Percentiles rank a stretch among this genome's conserved stretches.
These are phyloP conservation scores for Phyllosticta citriasiana DNA, from an alignment of 2,329 filamentous ascomycete genomes.

Conservation along the genomic window DNA sequence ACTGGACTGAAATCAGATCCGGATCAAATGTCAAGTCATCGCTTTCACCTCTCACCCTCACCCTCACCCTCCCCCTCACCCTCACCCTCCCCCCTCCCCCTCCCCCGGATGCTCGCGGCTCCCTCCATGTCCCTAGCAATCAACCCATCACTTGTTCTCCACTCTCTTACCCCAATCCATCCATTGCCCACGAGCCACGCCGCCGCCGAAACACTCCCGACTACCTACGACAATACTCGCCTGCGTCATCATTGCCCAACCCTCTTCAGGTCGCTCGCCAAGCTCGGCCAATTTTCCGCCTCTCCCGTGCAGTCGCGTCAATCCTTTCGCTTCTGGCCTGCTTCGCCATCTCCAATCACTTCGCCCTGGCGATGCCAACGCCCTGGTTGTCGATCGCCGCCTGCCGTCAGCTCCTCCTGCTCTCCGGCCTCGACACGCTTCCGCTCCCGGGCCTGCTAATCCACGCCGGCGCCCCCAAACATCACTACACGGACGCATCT, in stretches of 20 bases:
- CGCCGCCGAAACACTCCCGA: not conserved
- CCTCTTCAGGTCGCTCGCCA: not conserved
- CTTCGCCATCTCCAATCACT: not conserved
- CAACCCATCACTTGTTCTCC: not conserved
- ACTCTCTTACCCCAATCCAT: not conserved
- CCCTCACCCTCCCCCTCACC: too few species aligned
- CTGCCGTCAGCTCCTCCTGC: not conserved
- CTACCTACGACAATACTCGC: not conserved
- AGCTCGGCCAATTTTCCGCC: not conserved
- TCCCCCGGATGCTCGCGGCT: constrained; percentile 7
- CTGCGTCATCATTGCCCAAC: not conserved
- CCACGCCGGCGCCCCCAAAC: not conserved
- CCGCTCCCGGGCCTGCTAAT: not conserved
- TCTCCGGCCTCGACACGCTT: not conserved
- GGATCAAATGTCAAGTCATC: too few species aligned
- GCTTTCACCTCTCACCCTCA: too few species aligned
- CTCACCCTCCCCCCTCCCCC: not conserved
- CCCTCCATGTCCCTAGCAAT: not conserved
- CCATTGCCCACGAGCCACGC: not conserved
- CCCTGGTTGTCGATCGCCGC: not conserved
- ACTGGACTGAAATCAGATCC: too few species aligned
- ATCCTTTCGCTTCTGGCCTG: not conserved
- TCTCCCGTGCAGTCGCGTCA: not conserved
- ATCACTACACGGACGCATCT: not conserved
- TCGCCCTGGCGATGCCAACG: not conserved